Percentiles rank a stretch among this genome's conserved stretches.
Evolutionary conservation across 495 filamentous ascomycete species (phyloP).

Genomic region (Penicillium canariense): DNA sequence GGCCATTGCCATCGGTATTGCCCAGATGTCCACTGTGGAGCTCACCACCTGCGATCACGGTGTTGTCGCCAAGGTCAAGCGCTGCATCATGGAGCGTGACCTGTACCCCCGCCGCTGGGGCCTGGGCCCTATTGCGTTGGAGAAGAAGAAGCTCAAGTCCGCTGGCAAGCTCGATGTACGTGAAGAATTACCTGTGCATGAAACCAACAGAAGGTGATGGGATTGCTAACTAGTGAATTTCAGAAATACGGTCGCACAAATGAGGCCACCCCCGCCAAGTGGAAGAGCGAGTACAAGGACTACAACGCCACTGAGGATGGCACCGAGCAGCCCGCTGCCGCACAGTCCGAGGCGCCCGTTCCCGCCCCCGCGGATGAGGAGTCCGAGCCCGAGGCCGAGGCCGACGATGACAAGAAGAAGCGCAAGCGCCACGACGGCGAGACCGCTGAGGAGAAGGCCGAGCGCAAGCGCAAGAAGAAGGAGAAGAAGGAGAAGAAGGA

Average conservation of each 20-base stretch:
- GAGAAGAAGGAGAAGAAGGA: conserved; percentile 71
- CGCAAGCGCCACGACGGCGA: conserved; percentile 81
- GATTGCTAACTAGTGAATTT: too few species aligned
- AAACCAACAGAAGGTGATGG: too few species aligned
- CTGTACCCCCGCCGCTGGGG: conserved; percentile 95
- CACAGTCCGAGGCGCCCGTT: conserved; percentile 37
- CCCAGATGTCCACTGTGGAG: conserved; percentile 92
- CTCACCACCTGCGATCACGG: conserved; percentile 92
- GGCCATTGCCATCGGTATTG: conserved; percentile 91
- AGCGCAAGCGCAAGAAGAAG: conserved; percentile 74
- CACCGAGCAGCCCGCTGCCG: conserved; percentile 40
- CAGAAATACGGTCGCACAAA: conserved; percentile 93
- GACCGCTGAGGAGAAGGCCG: conserved; percentile 70
- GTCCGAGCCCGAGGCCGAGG: conserved; percentile 35
- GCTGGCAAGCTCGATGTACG: conserved; percentile 93
- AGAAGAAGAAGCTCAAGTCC: conserved; percentile 99
- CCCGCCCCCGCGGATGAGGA: conserved; percentile 26
- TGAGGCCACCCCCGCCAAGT: conserved; percentile 86
- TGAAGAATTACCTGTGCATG: too few species aligned
- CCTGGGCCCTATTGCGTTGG: conserved; percentile 78
- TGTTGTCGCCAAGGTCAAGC: conserved; percentile 95
- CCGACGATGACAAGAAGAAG: conserved; percentile 62
- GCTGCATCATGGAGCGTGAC: conserved; percentile 98
- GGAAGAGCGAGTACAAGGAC: conserved; percentile 88
- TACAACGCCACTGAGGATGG: conserved; percentile 58